Evolutionary conservation across 2,329 filamentous ascomycete genomes (phyloP).

Genomic region (Taxawa tesnikishii): DNA sequence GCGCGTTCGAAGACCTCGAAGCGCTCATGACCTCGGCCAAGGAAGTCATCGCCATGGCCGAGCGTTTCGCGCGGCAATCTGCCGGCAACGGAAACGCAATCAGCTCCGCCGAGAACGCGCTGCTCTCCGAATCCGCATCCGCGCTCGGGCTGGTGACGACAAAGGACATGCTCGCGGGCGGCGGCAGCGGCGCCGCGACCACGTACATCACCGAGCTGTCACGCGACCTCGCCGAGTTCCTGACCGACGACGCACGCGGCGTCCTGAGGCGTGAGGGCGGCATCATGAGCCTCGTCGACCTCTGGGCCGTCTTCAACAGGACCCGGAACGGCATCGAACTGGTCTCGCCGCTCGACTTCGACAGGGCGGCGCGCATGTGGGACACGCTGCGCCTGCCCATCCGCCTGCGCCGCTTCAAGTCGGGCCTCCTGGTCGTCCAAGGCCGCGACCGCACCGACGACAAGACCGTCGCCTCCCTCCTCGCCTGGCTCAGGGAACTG

Average conservation of each 20-base stretch:
- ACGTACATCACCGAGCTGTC: conserved; percentile 83
- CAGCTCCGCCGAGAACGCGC: conserved; percentile 54
- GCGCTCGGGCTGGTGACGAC: conserved; percentile 86
- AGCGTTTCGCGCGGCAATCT: conserved; percentile 65
- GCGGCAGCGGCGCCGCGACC: conserved; percentile 59
- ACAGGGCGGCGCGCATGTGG: conserved; percentile 81
- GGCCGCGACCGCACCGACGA: conserved; percentile 80
- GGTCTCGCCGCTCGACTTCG: conserved; percentile 81
- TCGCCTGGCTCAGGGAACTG: conserved; percentile 67
- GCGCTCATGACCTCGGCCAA: conserved; percentile 96
- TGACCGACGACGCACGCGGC: conserved; percentile 72
- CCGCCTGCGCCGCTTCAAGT: conserved; percentile 77
- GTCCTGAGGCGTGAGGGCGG: conserved; percentile 70
- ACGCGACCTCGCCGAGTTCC: conserved; percentile 74
- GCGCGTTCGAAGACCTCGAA: conserved; percentile 89
- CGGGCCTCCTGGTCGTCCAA: conserved; percentile 89
- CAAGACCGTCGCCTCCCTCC: conserved; percentile 65
- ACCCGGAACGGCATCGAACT: conserved; percentile 88
- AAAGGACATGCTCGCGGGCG: conserved; percentile 74
- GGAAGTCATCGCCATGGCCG: conserved; percentile 85
- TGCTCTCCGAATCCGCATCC: conserved; percentile 70
- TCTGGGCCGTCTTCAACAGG: conserved; percentile 92
- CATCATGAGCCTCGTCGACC: conserved; percentile 78
- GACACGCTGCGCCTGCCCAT: conserved; percentile 78
- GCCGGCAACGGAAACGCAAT: conserved; percentile 42